A percentile compares a stretch with the other conserved stretches of the same genome.
phyloP scores from a whole-genome alignment of 768 basidiomycete genomes.

The Vararia minispora region DNA sequence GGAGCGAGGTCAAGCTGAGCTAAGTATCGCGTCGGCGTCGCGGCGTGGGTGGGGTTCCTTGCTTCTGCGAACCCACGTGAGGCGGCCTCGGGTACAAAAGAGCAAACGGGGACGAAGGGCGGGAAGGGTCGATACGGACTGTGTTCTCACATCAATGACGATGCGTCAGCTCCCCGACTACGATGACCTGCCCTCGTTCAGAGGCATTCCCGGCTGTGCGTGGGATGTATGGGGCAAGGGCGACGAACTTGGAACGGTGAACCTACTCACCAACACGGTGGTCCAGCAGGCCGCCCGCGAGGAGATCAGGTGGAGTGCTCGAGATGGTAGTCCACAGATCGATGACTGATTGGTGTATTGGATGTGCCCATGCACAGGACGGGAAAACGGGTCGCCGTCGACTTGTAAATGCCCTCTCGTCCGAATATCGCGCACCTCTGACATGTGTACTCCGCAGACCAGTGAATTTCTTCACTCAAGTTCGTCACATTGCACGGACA shows the following conservation, averaged over 20 bases:
- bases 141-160: too few relatives aligned
- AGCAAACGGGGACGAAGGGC: too few relatives aligned
- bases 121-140: too few relatives aligned
- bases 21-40: too few relatives aligned
- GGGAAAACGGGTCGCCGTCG: conserved; percentile 45
- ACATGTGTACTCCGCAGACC: conserved; percentile 41
- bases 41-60: too few relatives aligned
- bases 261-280: conserved; percentile 49
- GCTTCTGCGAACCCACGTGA: too few relatives aligned
- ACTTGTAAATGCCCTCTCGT: conserved; percentile 54
- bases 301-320: conserved; percentile 49
- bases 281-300: conserved; percentile 43
- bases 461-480: conserved; percentile 55
- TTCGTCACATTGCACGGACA: too few relatives aligned
- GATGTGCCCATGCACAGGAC: conserved; percentile 24
- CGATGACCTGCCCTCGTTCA: conserved; percentile 35
- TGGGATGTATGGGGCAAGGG: conserved; percentile 60
- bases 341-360: neutral
- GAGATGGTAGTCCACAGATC: too few relatives aligned
- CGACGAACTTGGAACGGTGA: conserved; percentile 58
- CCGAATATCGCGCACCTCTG: neutral
- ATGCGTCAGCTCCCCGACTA: conserved; percentile 32
- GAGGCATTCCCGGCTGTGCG: conserved; percentile 43
- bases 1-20: too few relatives aligned
- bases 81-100: too few relatives aligned